Base-by-base conservation (phyloP, 2,329 filamentous ascomycete species). In the Calonectria pauciramosa region DNA sequence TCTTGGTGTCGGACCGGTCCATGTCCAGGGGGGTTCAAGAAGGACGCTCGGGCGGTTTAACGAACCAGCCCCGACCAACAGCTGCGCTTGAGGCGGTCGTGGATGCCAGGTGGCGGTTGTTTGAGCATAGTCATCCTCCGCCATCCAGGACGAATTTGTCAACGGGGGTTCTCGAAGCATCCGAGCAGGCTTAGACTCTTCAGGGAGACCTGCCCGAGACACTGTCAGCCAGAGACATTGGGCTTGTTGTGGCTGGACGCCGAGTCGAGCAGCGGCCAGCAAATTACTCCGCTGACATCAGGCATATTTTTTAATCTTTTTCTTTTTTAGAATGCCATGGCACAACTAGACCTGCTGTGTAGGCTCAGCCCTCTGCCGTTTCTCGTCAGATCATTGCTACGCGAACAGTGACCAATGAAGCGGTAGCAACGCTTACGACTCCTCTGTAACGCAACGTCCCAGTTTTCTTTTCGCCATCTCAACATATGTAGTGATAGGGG, bases 81-180 rank as follows among this genome's bases (percentile, higher is more conserved):
- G 77, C 71, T 73, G 75, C 76, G 78, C 74, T 77, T 79, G 79
- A 79, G 79, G 78, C 78, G 78, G 79, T 66, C 74, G 68, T 66
- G 60, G 71, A 34, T 74, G 76, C 63, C 52, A 72, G 52, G 70
- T 69, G 72, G 60, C 60, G 66, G 63, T 73, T 28, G 32, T 51
- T 68, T 34, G 51, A 66, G 51, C 63, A 77, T 78, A 65, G 64
- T 76, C 69, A 70, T 75, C 64, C 68, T 26, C 60, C 68, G 32
- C 56, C 64, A 26, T 28, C 73, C 68, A 71, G 68, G 76, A 71
- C 76, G 59, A 70, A 65, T 59, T 71, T 72, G n/a, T 34, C 30
- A 36, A 63, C 38, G 34, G 26, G 34, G 34, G 41, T 63, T 69
- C 51, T 49, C 26, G 51, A 69, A 60, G 30, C 51, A 60, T 44